Evolutionary conservation across 495 filamentous ascomycete genomes (phyloP).

Genomic region (Talaromyces wortmannii): DNA sequence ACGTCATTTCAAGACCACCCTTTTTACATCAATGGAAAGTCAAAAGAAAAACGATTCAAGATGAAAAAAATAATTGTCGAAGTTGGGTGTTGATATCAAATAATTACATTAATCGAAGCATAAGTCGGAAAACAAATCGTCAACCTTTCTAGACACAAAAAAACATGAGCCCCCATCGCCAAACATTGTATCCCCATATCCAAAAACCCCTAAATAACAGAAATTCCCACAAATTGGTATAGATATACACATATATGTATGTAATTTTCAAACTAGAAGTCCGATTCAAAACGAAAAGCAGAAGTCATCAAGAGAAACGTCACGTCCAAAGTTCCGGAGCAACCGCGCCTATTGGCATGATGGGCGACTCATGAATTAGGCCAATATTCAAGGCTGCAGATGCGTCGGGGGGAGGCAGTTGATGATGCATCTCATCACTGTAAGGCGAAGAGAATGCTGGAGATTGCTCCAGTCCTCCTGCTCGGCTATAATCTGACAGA

Average conservation of each 20-base stretch:
- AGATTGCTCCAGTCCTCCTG: conserved; percentile 20
- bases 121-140: background rate
- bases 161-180: too few relatives aligned
- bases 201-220: background rate
- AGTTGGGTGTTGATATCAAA: background rate
- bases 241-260: background rate
- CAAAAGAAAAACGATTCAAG: too few relatives aligned
- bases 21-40: too few relatives aligned
- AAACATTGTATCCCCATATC: too few relatives aligned
- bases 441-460: conserved; percentile 27
- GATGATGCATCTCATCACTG: conserved; percentile 19
- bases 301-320: background rate
- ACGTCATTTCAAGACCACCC: too few relatives aligned
- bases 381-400: conserved; percentile 24
- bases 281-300: too few relatives aligned
- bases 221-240: background rate
- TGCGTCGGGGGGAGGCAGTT: conserved; percentile 19
- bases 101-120: background rate
- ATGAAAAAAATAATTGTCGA: too few relatives aligned
- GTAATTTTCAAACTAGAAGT: background rate
- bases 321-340: conserved; percentile 29
- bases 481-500: conserved; percentile 22
- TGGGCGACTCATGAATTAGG: conserved; percentile 22
- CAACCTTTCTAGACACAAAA: too few relatives aligned
- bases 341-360: conserved; percentile 18